Base-by-base conservation (phyloP, 805 yeast species). In the Wickerhamiella occidentalis region DNA sequence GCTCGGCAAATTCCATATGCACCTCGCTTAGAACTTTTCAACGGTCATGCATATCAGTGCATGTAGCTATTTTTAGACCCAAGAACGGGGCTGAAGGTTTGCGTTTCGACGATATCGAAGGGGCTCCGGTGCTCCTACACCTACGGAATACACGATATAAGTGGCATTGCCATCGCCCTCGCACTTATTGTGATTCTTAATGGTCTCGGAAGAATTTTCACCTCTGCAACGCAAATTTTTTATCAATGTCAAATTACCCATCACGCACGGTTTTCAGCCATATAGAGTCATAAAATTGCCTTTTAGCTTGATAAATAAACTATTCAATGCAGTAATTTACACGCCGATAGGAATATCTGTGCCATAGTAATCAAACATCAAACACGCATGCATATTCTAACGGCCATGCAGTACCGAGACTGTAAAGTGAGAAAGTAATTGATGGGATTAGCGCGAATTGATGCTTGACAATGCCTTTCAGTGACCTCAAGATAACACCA, bases 401-500 rank as follows among this genome's bases (percentile, higher is more conserved):
- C 38, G 38, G 38, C 15, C 38, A 33, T 33, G 38, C 38, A 33
- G 38, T 33, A 33, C 38, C 38, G 38, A 33, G 38, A 13, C 38
- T 7, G 19, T 3, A 33, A 6, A 33, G 21, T 6, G 38, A 33
- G 19, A 9, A 29, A n/a, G n/a, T n/a, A n/a, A n/a, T n/a, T n/a
- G n/a, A n/a, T n/a, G n/a, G n/a, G n/a, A 23, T 6, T 8, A 23
- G 7, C 8, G 8, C 26, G 26, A 23, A 23, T 23, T 23, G 26
- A 23, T 8, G 26, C 8, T 23, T 23, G 7, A 23, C 5, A 5
- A 23, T 23, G 26, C 26, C n/a, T n/a, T n/a, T n/a, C n/a, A n/a
- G n/a, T n/a, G n/a, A n/a, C n/a, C n/a, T n/a, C n/a, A n/a, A n/a
- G n/a, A n/a, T n/a, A n/a, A n/a, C n/a, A n/a, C n/a, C n/a, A n/a